Conservation (phyloP, 2,329 filamentous ascomycete genomes). For the Lachnellula hyalina region DNA sequence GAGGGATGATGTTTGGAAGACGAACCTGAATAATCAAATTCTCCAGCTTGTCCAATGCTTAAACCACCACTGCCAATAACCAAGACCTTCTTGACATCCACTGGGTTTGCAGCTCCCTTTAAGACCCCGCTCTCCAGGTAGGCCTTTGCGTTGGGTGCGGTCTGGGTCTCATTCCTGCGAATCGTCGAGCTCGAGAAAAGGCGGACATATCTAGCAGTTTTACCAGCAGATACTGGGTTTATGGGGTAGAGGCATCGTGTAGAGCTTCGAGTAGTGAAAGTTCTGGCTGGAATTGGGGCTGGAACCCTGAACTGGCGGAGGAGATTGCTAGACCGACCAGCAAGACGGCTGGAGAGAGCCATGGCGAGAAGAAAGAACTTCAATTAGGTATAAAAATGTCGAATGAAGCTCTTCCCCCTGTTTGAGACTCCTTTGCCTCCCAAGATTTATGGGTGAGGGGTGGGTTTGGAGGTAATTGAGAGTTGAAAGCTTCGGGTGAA, state of each 20-base stretch:
- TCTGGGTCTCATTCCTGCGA: conserved; percentile 42
- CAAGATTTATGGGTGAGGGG: conserved; percentile 1
- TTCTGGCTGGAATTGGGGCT: conserved; percentile 17
- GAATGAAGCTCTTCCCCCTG: conserved; percentile 11
- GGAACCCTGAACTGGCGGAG: conserved; percentile 28
- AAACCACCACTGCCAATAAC: conserved; percentile 95
- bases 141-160: conserved; percentile 75
- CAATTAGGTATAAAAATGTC: conserved; percentile 19
- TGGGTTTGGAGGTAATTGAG: conserved; percentile 7
- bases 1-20: conserved; percentile 6
- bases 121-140: conserved; percentile 87
- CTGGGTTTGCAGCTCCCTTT: conserved; percentile 66
- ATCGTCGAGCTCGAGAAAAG: conserved; percentile 29
- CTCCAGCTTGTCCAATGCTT: conserved; percentile 94
- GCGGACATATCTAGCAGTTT: conserved; percentile 23
- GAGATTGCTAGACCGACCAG: conserved; percentile 28
- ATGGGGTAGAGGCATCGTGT: conserved; percentile 22
- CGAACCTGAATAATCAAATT: conserved; percentile 95
- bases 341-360: conserved; percentile 30
- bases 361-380: conserved; percentile 23
- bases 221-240: conserved; percentile 19
- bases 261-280: conserved; percentile 28
- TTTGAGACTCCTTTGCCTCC: conserved; percentile 5
- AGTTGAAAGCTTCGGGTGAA: neutral
- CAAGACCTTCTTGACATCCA: conserved; percentile 93